Conservation (phyloP, 2,329 filamentous ascomycete species). For the Beauveria varroae region DNA sequence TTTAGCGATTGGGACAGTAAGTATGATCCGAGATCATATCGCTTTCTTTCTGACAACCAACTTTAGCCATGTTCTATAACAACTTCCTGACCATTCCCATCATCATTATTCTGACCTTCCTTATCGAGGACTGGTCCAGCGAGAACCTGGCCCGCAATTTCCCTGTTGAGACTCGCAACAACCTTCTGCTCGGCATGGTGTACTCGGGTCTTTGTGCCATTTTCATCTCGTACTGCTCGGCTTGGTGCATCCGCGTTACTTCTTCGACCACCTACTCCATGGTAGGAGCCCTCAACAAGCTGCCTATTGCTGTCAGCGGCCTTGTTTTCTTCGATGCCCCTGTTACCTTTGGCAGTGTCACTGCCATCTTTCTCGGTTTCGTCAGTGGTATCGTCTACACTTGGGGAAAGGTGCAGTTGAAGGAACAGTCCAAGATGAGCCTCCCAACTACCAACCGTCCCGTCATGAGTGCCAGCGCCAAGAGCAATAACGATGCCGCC, state of each 20-base stretch:
- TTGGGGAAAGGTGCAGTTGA: constrained; percentile 25
- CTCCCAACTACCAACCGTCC: constrained; percentile 9
- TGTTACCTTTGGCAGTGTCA: constrained; percentile 77
- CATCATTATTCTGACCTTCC: constrained; percentile 66
- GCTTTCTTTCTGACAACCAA: constrained; percentile 19
- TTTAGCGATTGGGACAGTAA: constrained; percentile 96
- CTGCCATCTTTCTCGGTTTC: constrained; percentile 79
- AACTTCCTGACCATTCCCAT: constrained; percentile 88
- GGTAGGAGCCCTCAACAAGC: constrained; percentile 90
- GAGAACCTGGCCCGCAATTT: constrained; percentile 77
- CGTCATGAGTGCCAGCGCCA: constrained; percentile 12
- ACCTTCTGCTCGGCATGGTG: constrained; percentile 73
- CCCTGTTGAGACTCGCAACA: constrained; percentile 63
- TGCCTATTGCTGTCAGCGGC: constrained; percentile 79
- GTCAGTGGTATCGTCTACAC: constrained; percentile 76
- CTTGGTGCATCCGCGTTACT: constrained; percentile 90
- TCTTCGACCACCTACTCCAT: constrained; percentile 95
- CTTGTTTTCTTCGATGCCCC: constrained; percentile 87
- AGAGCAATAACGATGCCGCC: constrained; percentile 12
- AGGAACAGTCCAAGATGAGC: constrained; percentile 10
- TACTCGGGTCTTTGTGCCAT: constrained; percentile 81
- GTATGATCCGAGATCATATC: constrained; percentile 28
- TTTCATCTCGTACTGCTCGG: constrained; percentile 92
- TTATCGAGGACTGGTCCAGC: constrained; percentile 81
- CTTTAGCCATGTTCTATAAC: constrained; percentile 91